Base-by-base conservation (phyloP, 2,329 filamentous ascomycete genomes). In the Stachybotrys echinatus region DNA sequence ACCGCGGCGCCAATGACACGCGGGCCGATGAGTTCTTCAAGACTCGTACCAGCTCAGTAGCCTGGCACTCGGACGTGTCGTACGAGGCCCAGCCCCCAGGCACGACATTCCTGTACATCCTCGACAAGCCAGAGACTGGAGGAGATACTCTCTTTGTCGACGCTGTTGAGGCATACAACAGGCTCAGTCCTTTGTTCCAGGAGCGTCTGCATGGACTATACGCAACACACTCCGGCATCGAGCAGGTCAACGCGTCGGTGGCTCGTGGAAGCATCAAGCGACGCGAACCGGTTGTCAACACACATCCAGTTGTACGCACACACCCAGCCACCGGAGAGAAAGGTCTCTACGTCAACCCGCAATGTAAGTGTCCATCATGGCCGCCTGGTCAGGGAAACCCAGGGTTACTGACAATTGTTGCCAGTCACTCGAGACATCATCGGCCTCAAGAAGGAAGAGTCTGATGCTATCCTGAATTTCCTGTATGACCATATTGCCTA, bases 1-100 rank as follows among this genome's bases (percentile, higher is more conserved):
- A 92, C 68, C 81, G 88, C 38, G 83, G 82, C 19, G 85, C 69
- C 18, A 65, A 66, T 22, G 70, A 74, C 54, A 60, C 55, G 23
- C 81, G 45, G 72, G 81, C 52, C 19, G 70, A 79, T 19, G 74
- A 79, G 45, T 88, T 87, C 67, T 84, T 90, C 56, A 59, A 65
- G 51, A 80, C 81, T 44, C 80, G 87, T 20, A 92, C 88, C 4
- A 92, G 85, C 68, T 88, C 85, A 1, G 84, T 95, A 2, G 89
- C 89, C 7, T 96, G 90, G 90, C 91, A 96, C 71, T 88, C 85
- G 0, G 91, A 96, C 58, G 85, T 95, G 2, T 88, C 87, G 0
- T 96, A 95, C 64, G 92, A 96, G 72, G 74, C 81, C 57, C 91
- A 96, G 70, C 90, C 92, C 2, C 90, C 92, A 0, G 89, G 90